phyloP scores from a whole-genome alignment of 208 protist genomes.

The Acanthamoeba culbertsoni region DNA sequence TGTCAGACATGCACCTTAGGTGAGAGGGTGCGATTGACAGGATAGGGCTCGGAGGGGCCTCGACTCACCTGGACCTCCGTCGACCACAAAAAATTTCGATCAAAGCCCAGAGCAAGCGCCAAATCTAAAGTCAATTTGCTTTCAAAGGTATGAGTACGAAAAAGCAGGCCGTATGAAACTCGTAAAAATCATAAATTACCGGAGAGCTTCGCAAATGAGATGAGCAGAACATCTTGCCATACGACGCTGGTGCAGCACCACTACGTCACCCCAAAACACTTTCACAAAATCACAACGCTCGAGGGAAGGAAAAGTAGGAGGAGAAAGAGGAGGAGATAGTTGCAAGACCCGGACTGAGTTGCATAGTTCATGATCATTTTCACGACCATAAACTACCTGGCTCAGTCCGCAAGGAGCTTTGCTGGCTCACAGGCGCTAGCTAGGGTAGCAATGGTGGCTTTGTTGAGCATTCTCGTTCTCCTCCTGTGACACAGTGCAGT shows the following conservation, averaged over 20 bases:
- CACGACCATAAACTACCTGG: background rate
- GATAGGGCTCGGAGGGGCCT: too few species aligned
- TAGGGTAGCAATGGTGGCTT: background rate
- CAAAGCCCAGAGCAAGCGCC: background rate
- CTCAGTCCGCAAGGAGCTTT: slow-evolving; percentile 46
- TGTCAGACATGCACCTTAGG: too few species aligned
- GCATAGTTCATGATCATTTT: background rate
- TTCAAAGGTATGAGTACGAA: background rate
- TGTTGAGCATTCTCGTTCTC: background rate
- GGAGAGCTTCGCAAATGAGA: background rate
- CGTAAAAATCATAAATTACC: background rate
- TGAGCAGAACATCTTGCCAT: background rate
- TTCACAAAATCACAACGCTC: background rate
- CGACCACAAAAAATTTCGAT: background rate
- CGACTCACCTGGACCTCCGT: background rate
- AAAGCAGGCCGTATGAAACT: background rate
- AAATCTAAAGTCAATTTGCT: background rate
- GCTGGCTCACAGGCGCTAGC: background rate
- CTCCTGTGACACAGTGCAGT: too few species aligned
- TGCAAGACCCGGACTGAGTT: background rate
- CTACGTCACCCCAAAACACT: background rate
- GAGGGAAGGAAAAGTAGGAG: background rate
- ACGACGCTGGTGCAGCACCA: background rate
- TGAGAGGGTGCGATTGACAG: too few species aligned
- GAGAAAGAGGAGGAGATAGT: background rate